phyloP scores from a whole-genome alignment of 257 asterid genomes.

The Knoxia roxburghii region DNA sequence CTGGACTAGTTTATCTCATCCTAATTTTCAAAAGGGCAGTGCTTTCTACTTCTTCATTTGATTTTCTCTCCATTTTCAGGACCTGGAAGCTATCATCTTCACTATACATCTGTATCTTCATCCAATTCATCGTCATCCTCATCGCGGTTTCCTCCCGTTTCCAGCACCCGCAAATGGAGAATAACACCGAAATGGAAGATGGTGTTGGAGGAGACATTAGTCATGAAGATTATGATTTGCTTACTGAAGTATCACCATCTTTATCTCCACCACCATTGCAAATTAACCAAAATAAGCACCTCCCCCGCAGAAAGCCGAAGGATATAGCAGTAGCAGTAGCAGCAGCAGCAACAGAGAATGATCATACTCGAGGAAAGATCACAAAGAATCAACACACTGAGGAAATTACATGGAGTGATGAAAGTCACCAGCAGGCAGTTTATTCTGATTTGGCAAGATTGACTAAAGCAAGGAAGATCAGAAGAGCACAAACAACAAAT shows the following conservation, averaged over 20 bases:
- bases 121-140: slow-evolving; percentile 37
- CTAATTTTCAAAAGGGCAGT: slow-evolving; percentile 32
- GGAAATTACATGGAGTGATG: neutral
- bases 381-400: neutral
- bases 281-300: too few species aligned
- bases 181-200: neutral
- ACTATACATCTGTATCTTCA: slow-evolving; percentile 34
- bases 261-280: slow-evolving; percentile 9
- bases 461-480: neutral
- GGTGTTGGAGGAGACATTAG: neutral
- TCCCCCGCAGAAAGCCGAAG: neutral
- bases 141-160: slow-evolving; percentile 36
- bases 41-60: slow-evolving; percentile 13
- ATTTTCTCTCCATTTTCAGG: slow-evolving; percentile 24
- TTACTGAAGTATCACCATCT: neutral
- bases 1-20: slow-evolving; percentile 33
- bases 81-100: slow-evolving; percentile 43
- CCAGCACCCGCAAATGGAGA: slow-evolving; percentile 20
- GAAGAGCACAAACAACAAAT: neutral
- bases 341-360: too few species aligned
- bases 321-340: neutral
- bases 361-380: too few species aligned
- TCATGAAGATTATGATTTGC: slow-evolving; percentile 4
- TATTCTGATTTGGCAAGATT: neutral
- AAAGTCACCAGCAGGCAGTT: neutral